Evolutionary conservation across 768 basidiomycete species (phyloP).

Genomic region (Floccularia luteovirens): DNA sequence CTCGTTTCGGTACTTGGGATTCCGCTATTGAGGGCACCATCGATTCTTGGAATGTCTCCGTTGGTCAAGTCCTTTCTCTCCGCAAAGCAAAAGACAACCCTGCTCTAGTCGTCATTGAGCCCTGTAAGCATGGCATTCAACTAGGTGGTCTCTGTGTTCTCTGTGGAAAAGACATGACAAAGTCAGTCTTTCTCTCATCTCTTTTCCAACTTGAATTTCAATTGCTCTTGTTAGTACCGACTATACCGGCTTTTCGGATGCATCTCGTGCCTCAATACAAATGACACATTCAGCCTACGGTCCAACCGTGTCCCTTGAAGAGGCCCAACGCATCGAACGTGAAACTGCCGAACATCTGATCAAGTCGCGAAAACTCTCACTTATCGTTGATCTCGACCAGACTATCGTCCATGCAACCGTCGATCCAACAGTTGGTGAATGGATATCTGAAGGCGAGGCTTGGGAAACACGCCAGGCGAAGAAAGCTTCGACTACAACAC

Average conservation of each 20-base stretch:
- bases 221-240: constrained; percentile 42
- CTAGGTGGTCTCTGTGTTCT: constrained; percentile 87
- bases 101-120: constrained; percentile 68
- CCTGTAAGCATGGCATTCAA: constrained; percentile 96
- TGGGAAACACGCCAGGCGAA: constrained; percentile 62
- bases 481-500: constrained; percentile 23
- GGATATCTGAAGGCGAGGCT: constrained; percentile 81
- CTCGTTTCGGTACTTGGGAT: constrained; percentile 89
- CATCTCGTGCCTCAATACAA: constrained; percentile 80
- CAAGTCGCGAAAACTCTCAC: constrained; percentile 69
- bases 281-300: constrained; percentile 93
- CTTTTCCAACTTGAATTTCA: constrained; percentile 1
- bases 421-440: constrained; percentile 97
- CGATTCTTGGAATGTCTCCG: constrained; percentile 58
- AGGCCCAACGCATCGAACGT: constrained; percentile 83
- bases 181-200: constrained; percentile 38
- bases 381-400: constrained; percentile 98
- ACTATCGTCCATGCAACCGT: constrained; percentile 98
- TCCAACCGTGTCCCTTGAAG: constrained; percentile 86
- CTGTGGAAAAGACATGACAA: constrained; percentile 94
- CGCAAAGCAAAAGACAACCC: constrained; percentile 52
- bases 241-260: constrained; percentile 84
- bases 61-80: constrained; percentile 57
- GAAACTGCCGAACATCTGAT: constrained; percentile 78
- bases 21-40: constrained; percentile 76